Evolutionary conservation across 2,329 filamentous ascomycete species (phyloP), one percentile per base, ranked within the genome.

Genomic region (Hymenoscyphus scutula): DNA sequence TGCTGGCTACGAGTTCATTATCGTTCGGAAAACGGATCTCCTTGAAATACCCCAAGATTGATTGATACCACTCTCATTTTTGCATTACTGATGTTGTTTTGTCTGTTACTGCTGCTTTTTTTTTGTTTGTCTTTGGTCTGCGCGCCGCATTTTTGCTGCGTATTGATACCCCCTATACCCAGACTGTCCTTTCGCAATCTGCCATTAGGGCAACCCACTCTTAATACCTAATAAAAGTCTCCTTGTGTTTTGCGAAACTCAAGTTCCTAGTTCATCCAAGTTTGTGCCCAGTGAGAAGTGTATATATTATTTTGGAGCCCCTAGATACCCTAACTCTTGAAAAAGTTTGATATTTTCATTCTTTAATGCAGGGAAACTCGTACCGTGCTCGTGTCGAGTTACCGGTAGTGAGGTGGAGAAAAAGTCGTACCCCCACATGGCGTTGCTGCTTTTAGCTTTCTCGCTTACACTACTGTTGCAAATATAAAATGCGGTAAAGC

Each of bases 161-260:
- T 73, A 72, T 74, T 75, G 74, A 75, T 75, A 75, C 74, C 74
- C 34, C 70, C 72, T 74, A 75, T 75, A 75, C 74, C 73, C 73
- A 74, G 74, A 73, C 72, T 72, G 70, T 74, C 70, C 71, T 71
- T 73, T 71, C 65, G 70, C 72, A 73, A 73, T 74, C 73, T 74
- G 73, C 73, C 73, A 72, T 65, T 75, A 74, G 72, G 73, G 73
- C 73, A 74, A 70, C 64, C 65, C 61, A 63, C 64, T 37, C 67
- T 61, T 75, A 75, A 75, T 75, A 75, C 64, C 63, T 75, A 75
- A 75, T 75, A 73, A 72, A 73, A 72, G 59, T 67, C 65, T 69
- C 67, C 64, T 72, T 68, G 61, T 63, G 65, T 63, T 69, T 60
- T 65, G 61, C 58, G 62, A 64, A 41, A 56, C 6, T 54, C 25